Conservation (phyloP, 768 basidiomycete species). For the Lentinula sp. region DNA sequence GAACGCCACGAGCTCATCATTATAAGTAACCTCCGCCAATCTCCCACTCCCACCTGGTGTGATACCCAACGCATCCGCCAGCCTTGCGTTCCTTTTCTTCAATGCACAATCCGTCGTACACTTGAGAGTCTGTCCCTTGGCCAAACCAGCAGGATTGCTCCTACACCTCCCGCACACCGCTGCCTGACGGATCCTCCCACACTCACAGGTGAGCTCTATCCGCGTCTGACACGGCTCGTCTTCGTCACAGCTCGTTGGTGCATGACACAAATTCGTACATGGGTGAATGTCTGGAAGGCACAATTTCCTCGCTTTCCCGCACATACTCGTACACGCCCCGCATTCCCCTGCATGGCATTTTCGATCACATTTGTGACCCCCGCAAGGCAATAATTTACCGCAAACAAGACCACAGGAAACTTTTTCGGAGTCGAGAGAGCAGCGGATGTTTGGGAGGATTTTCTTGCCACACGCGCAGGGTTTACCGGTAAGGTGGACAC, state of each 20-base stretch:
- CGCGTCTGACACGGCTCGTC: conserved; percentile 66
- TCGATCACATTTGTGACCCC: conserved; percentile 83
- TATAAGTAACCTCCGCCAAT: conserved; percentile 29
- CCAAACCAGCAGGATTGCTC: conserved; percentile 36
- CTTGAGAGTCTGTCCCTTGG: conserved; percentile 34
- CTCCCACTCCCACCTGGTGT: conserved; percentile 40
- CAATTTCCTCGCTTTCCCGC: conserved; percentile 81
- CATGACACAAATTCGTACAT: conserved; percentile 78
- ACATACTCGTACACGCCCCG: conserved; percentile 67
- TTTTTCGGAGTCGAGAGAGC: conserved; percentile 70
- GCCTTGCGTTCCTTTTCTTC: conserved; percentile 77
- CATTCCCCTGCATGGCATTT: conserved; percentile 82
- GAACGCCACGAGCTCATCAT: conserved; percentile 55
- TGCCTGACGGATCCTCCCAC: conserved; percentile 73
- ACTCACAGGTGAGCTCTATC: conserved; percentile 70
- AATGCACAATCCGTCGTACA: conserved; percentile 82
- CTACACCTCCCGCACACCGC: conserved; percentile 63
- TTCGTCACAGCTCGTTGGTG: conserved; percentile 81
- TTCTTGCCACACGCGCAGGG: conserved; percentile 89
- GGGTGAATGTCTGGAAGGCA: conserved; percentile 74
- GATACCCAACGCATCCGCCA: conserved; percentile 93
- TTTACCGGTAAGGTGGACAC: conserved; percentile 74
- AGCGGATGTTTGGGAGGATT: conserved; percentile 69
- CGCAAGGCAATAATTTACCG: conserved; percentile 75
- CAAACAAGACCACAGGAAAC: conserved; percentile 84